Conservation (phyloP, 805 yeast genomes). For the Saturnispora dispora region DNA sequence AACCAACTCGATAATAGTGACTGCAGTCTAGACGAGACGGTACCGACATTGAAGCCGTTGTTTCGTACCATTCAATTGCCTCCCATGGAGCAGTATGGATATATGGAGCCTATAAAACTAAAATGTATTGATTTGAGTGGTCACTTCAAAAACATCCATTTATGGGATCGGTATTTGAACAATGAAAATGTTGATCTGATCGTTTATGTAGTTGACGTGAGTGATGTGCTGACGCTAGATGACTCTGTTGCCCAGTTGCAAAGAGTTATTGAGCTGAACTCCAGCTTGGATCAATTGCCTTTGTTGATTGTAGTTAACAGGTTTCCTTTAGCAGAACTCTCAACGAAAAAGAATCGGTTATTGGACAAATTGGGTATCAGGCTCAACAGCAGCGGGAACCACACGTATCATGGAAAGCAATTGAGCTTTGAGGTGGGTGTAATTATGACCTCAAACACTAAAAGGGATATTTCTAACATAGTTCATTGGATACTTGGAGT, state of each 20-base stretch:
- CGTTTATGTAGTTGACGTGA: slow-evolving; percentile 23
- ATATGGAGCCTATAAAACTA: background rate
- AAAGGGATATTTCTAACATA: background rate
- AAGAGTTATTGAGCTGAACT: slow-evolving; percentile 17
- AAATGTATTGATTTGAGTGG: slow-evolving; percentile 27
- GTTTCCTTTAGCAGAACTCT: slow-evolving; percentile 17
- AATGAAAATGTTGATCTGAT: slow-evolving; percentile 15
- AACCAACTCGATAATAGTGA: slow-evolving; percentile 7
- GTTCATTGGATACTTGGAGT: background rate
- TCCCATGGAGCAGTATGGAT: background rate
- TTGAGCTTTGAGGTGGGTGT: background rate
- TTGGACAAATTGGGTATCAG: background rate
- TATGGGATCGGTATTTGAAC: slow-evolving; percentile 18
- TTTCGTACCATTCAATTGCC: background rate
- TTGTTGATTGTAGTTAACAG: slow-evolving; percentile 26
- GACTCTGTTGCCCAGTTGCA: slow-evolving; percentile 17
- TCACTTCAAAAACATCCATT: slow-evolving; percentile 19
- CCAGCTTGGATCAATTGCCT: slow-evolving; percentile 16
- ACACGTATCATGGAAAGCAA: background rate
- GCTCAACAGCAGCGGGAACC: background rate
- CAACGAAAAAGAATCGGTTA: background rate
- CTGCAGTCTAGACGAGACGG: background rate
- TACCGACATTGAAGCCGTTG: slow-evolving; percentile 21
- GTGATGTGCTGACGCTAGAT: slow-evolving; percentile 22
- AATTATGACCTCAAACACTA: background rate